Percentiles rank a stretch among this genome's conserved stretches.
These are phyloP conservation scores for Phialophora chinensis DNA, from an alignment of 2,329 filamentous ascomycete species.

Conservation along the genomic window DNA sequence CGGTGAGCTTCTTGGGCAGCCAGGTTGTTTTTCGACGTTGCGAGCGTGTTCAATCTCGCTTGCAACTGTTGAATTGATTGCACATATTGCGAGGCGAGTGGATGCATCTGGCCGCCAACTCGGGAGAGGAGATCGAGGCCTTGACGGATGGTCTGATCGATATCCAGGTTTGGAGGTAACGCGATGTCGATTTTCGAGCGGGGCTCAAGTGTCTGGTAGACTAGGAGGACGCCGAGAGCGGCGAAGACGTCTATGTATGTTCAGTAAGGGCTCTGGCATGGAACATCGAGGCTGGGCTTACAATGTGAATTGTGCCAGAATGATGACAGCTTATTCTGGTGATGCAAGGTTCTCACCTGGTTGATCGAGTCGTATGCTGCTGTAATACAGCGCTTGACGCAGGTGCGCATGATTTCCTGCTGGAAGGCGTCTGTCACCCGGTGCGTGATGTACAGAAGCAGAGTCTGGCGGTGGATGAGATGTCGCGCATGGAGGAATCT, in stretches of 20 bases:
- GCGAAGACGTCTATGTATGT: slow-evolving; percentile 10
- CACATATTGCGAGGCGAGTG: slow-evolving; percentile 14
- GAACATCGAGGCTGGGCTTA: not conserved
- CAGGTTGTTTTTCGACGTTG: not conserved
- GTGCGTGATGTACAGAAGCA: slow-evolving; percentile 10
- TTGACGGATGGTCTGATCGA: slow-evolving; percentile 9
- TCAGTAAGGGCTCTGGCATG: not conserved
- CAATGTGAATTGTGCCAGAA: slow-evolving; percentile 18
- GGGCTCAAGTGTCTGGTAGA: slow-evolving; percentile 10
- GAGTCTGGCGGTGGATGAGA: slow-evolving; percentile 12
- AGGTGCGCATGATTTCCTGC: slow-evolving; percentile 14
- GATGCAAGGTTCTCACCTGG: slow-evolving; percentile 12
- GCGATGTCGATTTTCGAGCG: slow-evolving; percentile 2
- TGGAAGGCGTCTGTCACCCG: slow-evolving; percentile 10
- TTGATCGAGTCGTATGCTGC: slow-evolving; percentile 16
- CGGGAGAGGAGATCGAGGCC: slow-evolving; percentile 11
- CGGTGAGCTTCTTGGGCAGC: not conserved
- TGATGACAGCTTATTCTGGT: slow-evolving; percentile 11
- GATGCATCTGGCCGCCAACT: slow-evolving; percentile 14
- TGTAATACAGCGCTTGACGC: slow-evolving; percentile 14
- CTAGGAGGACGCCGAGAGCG: slow-evolving; percentile 10
- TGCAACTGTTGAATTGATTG: slow-evolving; percentile 15
- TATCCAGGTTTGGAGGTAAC: slow-evolving; percentile 9
- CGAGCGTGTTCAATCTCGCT: slow-evolving; percentile 2
- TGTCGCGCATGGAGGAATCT: slow-evolving; percentile 16